A percentile compares a stretch with the other conserved stretches of the same genome.
Conservation (phyloP, 345 rosid genomes). For the Hypericum perforatum region DNA sequence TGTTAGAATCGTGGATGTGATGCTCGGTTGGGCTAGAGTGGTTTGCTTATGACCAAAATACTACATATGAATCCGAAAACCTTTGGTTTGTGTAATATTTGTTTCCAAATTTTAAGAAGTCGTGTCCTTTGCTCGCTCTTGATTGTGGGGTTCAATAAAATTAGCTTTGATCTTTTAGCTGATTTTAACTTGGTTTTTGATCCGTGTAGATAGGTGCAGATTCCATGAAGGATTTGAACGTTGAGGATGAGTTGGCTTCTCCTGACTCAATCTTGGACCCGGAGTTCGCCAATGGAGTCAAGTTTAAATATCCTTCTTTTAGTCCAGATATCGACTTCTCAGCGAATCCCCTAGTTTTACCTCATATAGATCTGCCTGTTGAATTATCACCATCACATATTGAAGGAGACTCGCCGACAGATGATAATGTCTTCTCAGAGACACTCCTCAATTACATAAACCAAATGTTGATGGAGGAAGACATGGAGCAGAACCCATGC, state of each 20-base stretch:
- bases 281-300: constrained; percentile 23
- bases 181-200: neutral
- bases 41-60: too few species aligned
- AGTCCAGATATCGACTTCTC: constrained; percentile 14
- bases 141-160: too few species aligned
- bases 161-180: neutral
- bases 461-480: constrained; percentile 71
- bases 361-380: constrained; percentile 15
- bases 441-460: constrained; percentile 47
- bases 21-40: too few species aligned
- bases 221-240: constrained; percentile 8
- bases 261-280: constrained; percentile 1
- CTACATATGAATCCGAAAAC: too few species aligned
- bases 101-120: too few species aligned
- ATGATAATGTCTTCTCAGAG: constrained; percentile 37
- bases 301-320: constrained; percentile 23
- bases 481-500: constrained; percentile 39
- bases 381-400: constrained; percentile 9
- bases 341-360: constrained; percentile 16
- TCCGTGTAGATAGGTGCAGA: constrained; percentile 13
- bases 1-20: too few species aligned
- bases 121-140: too few species aligned
- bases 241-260: constrained; percentile 8
- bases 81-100: too few species aligned
- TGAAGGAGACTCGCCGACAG: constrained; percentile 37